Percentiles rank a stretch among this genome's conserved stretches.
These are phyloP conservation scores for Waitea zeae DNA, from an alignment of 1,284 basidiomycete species.

Conservation along the genomic window DNA sequence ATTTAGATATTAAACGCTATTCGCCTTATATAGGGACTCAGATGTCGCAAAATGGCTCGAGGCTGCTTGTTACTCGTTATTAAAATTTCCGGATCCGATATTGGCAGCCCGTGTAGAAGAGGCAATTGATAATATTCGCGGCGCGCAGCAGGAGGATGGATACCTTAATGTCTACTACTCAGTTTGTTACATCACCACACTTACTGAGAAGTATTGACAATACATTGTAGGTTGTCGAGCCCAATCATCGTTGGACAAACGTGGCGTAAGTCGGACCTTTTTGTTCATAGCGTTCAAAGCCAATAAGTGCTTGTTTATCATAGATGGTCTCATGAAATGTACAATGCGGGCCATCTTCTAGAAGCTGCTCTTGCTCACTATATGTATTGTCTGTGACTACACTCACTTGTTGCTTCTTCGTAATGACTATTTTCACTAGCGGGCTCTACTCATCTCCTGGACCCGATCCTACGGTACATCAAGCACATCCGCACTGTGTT, in stretches of 20 bases:
- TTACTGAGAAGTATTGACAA: not conserved
- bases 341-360: slow-evolving; percentile 10
- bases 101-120: slow-evolving; percentile 8
- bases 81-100: slow-evolving; percentile 3
- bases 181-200: slow-evolving; percentile 3
- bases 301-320: slow-evolving; percentile 1
- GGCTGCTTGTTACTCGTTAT: slow-evolving; percentile 9
- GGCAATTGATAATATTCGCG: slow-evolving; percentile 9
- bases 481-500: slow-evolving; percentile 8
- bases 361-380: slow-evolving; percentile 11
- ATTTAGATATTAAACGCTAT: not conserved
- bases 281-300: not conserved
- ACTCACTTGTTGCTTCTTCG: not conserved
- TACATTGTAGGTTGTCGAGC: slow-evolving; percentile 9
- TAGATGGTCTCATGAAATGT: slow-evolving; percentile 11
- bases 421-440: not conserved
- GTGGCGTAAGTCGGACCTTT: slow-evolving; percentile 8
- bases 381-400: slow-evolving; percentile 6
- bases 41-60: slow-evolving; percentile 11
- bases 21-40: slow-evolving; percentile 8
- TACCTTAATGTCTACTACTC: slow-evolving; percentile 11
- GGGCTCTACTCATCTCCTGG: slow-evolving; percentile 6
- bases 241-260: slow-evolving; percentile 10
- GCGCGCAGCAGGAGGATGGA: slow-evolving; percentile 10
- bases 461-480: slow-evolving; percentile 9